Evolutionary conservation across 2,329 filamentous ascomycete species (phyloP).

Genomic region (Hymenoscyphus repandus): DNA sequence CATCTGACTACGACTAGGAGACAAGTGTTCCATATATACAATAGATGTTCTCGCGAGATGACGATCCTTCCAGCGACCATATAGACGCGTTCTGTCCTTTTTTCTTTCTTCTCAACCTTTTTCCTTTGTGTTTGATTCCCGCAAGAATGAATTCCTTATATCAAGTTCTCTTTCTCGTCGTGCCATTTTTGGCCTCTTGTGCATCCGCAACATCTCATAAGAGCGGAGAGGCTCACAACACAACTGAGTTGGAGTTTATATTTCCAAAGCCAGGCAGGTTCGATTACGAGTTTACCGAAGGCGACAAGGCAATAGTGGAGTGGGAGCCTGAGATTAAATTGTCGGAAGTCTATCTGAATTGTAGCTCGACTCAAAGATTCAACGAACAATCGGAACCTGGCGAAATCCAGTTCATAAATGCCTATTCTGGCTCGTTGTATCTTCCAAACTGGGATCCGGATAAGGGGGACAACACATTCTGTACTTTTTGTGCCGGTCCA

Average conservation of each 20-base stretch:
- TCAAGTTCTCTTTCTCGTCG: not conserved
- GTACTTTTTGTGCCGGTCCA: slow-evolving; percentile 3
- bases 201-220: not conserved
- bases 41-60: not conserved
- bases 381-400: not conserved
- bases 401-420: not conserved
- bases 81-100: not conserved
- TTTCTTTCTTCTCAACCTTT: not conserved
- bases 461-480: not conserved
- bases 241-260: not conserved
- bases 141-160: slow-evolving; percentile 1
- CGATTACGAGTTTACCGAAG: not conserved
- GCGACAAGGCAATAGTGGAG: slow-evolving; percentile 4
- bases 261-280: slow-evolving; percentile 4
- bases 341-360: not conserved
- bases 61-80: not conserved
- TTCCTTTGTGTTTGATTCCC: not conserved
- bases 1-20: too few relatives aligned
- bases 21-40: slow-evolving; percentile 2
- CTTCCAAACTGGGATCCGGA: not conserved
- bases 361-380: not conserved
- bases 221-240: not conserved
- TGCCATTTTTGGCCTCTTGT: not conserved
- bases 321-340: not conserved
- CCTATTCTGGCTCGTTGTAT: not conserved